A percentile compares a stretch with the other conserved stretches of the same genome.
These are phyloP conservation scores for Setaria viridis DNA, from an alignment of 202 grass and related monocot genomes.

Conservation along the genomic window DNA sequence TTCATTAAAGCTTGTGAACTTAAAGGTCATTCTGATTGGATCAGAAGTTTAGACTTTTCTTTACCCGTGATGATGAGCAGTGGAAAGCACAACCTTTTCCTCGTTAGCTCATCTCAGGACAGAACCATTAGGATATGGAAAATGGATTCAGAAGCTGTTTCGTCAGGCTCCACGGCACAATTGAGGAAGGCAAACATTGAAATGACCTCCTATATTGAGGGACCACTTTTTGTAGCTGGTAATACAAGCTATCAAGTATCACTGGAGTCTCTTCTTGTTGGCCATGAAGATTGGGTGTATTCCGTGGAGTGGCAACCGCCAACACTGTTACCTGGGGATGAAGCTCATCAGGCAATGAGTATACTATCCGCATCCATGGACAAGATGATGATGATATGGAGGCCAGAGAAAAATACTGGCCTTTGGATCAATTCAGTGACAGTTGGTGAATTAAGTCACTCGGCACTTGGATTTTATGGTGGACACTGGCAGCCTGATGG, in stretches of 20 bases:
- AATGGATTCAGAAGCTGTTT: constrained; percentile 55
- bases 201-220: constrained; percentile 92
- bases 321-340: constrained; percentile 45
- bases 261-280: constrained; percentile 89
- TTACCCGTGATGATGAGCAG: constrained; percentile 56
- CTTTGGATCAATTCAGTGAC: constrained; percentile 95
- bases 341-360: constrained; percentile 82
- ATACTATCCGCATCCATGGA: constrained; percentile 98
- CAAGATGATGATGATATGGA: constrained; percentile 99
- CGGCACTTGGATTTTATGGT: constrained; percentile 93
- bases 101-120: constrained; percentile 95
- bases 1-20: constrained; percentile 81
- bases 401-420: constrained; percentile 83
- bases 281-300: constrained; percentile 98
- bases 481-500: constrained; percentile 84
- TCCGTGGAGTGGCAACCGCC: constrained; percentile 92
- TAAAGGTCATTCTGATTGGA: constrained; percentile 98
- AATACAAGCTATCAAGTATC: constrained; percentile 75
- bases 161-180: constrained; percentile 45
- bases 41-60: constrained; percentile 95
- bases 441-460: constrained; percentile 90
- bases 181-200: constrained; percentile 61
- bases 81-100: constrained; percentile 73
- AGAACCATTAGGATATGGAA: constrained; percentile 98
- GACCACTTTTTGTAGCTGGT: constrained; percentile 64